Base-by-base conservation (phyloP, 495 filamentous ascomycete genomes). In the Parmelia sp. region DNA sequence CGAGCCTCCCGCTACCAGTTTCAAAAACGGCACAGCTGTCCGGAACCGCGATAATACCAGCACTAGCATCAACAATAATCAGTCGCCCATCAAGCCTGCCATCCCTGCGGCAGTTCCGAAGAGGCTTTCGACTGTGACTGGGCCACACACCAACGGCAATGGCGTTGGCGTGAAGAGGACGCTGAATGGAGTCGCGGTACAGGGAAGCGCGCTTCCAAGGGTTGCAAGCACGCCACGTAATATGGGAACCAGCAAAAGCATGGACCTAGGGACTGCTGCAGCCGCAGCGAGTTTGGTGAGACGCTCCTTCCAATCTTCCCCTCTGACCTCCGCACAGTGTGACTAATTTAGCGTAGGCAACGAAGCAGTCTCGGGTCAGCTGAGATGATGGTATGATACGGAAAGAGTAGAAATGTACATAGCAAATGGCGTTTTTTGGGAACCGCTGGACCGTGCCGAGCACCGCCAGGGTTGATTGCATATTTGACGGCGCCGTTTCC, bases 1-100 rank as follows among this genome's bases (percentile, higher is more conserved):
- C 12, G 88, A 91, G 61, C 89, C 89, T 7, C 89, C 89, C 68
- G 74, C 77, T 31, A 80, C 82, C 12, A 80, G 73, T 61, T 67
- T 83, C 58, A 89, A 86, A 70, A 78, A 76, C 57, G 79, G 77
- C 58, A 70, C 69, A 1, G 74, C 77, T 27, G 66, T 81, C 14
- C 80, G 85, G 55, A 77, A 75, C 23, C 77, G 86, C 44, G 86
- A 89, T 65, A 57, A 57, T 17, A 10, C 67, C 12, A 36, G 45
- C 1, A 67, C 74, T 21, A 82, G 78, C 6, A 82, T 10, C 51
- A 33, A 21, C 51, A 55, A 55, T 33, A 55, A 78, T 33, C 74
- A 72, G 25, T 88, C 85, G 62, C 85, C 87, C 0, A 76, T 80
- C 66, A 90, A 88, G 71, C 58, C 76, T 25, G 59, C 66, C 21